Evolutionary conservation across 75 land plant species (phyloP).

Genomic region (Picea sitchensis): DNA sequence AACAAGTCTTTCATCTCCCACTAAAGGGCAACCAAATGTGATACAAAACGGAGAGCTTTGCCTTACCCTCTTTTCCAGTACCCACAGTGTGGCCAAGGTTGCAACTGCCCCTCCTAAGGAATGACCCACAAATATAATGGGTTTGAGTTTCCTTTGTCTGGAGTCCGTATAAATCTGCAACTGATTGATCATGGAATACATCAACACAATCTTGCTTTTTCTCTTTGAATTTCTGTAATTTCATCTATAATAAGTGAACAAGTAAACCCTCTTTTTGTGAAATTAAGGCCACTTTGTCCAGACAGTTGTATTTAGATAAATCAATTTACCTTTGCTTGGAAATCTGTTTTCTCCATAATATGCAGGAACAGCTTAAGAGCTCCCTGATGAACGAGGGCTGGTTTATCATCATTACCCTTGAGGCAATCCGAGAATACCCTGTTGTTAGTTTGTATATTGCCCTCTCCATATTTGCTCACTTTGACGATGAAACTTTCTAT

Average conservation of each 20-base stretch:
- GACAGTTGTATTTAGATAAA: background rate
- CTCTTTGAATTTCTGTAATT: too few species aligned
- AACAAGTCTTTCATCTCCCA: constrained; percentile 38
- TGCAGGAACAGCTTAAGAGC: background rate
- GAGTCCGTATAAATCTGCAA: background rate
- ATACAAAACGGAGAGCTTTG: constrained; percentile 26
- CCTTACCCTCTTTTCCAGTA: background rate
- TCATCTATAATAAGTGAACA: background rate
- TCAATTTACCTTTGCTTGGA: background rate
- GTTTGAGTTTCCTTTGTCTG: background rate
- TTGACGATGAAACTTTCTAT: background rate
- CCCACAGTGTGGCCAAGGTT: constrained; percentile 5
- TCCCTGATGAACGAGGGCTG: background rate
- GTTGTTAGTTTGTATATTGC: background rate
- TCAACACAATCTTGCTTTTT: background rate
- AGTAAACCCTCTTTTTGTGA: background rate
- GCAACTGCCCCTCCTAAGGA: constrained; percentile 9
- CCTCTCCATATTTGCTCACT: constrained; percentile 2
- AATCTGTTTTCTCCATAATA: background rate
- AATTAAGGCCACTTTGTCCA: background rate
- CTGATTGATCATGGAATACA: background rate
- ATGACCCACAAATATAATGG: constrained; percentile 3
- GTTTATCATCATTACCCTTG: background rate
- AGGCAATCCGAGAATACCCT: background rate
- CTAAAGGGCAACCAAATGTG: constrained; percentile 66